Evolutionary conservation across 306 rosid genomes (phyloP), one percentile per base, ranked within the genome.

Genomic region (Vigna trinervia): DNA sequence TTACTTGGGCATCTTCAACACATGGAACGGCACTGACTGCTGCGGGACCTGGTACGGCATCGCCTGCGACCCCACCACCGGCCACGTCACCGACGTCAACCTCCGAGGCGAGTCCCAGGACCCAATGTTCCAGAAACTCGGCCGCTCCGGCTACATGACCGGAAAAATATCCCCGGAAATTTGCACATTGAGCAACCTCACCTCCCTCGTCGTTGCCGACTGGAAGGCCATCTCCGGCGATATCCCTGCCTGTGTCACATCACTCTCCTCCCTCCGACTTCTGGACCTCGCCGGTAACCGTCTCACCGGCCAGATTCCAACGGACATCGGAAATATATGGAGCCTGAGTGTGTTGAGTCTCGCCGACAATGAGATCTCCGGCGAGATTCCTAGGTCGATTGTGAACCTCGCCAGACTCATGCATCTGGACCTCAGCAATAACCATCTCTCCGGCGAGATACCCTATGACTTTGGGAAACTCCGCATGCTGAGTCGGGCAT

Each of bases 51-150:
- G 97, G 96, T 85, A 92, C 83, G 97, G 95, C 59, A 74, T 95
- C 12, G 80, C 76, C 76, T 95, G 98, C 80, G 80, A 95, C 74
- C 92, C 97, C 8, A 56, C 80, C 15, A 84, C 96, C 4, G 36
- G 41, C 69, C 86, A 87, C 1, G 92, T 95, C 75, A 83, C 89
- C 12, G 96, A 95, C 68, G 60, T 95, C 15, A 90, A 75, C 83
- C 96, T 95, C 82, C 96, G 96, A 2, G 98, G 98, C 8, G 96
- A 95, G 63, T 89, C 96, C 0, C 91, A 92, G 43, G 97, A 94
- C 59, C 90, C 88, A 4, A 89, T 87, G 39, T 79, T 94, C 60
- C 73, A 52, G 30, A 92, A 87, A 51, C 64, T 88, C 7, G 85
- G 88, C 2, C 85, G 91, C 39, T 46, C 91, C 19, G 97, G 98